Percentiles rank a stretch among this genome's conserved stretches.
Evolutionary conservation across 176 grass and related monocot genomes (phyloP).

Genomic region (Oryza meyeriana): DNA sequence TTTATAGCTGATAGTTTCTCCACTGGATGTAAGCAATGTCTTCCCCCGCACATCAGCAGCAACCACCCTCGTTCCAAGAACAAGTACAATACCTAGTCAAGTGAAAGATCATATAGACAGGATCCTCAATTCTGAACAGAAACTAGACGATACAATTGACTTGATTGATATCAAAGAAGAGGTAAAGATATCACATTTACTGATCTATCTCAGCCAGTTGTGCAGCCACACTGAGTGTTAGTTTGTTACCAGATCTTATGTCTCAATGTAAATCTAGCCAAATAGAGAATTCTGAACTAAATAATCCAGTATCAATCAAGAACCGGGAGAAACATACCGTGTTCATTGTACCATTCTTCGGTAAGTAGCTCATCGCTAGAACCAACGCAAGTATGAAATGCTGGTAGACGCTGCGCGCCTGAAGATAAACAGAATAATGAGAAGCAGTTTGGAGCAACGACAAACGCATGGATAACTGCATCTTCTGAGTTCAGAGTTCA

Average conservation of each 20-base stretch:
- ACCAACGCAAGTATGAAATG: conserved; percentile 92
- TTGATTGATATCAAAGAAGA: neutral
- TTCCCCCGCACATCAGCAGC: conserved; percentile 53
- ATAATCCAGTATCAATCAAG: neutral
- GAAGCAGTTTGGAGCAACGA: neutral
- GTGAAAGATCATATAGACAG: neutral
- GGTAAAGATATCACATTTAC: neutral
- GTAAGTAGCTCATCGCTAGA: conserved; percentile 59
- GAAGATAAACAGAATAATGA: neutral
- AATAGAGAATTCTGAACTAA: neutral
- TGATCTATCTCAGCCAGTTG: neutral
- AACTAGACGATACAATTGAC: neutral
- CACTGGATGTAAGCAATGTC: conserved; percentile 43
- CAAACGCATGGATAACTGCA: neutral
- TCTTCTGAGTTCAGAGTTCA: neutral
- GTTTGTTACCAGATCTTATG: neutral
- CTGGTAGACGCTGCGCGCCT: conserved; percentile 63
- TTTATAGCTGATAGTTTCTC: conserved; percentile 73
- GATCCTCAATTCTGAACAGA: neutral
- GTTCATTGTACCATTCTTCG: conserved; percentile 66
- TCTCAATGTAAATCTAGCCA: neutral
- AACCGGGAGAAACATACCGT: conserved; percentile 50
- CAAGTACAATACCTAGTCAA: conserved; percentile 65
- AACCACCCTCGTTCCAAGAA: conserved; percentile 63
- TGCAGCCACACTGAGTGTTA: neutral